Evolutionary conservation across 805 yeast species (phyloP), one percentile per base, ranked within the genome.

Genomic region (Ascoidea tarda): DNA sequence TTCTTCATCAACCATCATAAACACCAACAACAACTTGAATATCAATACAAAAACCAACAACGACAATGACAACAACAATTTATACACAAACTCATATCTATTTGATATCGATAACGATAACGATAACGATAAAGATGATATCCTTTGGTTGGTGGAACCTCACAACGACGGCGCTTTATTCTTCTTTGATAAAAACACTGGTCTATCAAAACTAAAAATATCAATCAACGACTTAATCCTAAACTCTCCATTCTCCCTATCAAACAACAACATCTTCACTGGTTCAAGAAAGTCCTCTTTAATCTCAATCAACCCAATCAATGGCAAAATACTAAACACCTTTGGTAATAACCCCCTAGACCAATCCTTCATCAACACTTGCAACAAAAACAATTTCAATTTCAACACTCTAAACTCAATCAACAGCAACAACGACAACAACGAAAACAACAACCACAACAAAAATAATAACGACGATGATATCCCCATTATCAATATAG

Each of bases 81-180:
- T 21, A 21, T 21, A 21, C 28, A 21, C 28, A 21, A 21, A 21
- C 28, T 21, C 28, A 21, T 21, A 2, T 21, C 28, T 21, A 52
- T 45, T 33, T 61, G 8, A 59, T 56, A 69, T 55, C 63, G 68
- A 28, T 32, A 8, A 12, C 5, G 46, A 48, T 21, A 48, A 51
- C 8, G 69, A 59, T 32, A 8, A 12, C 5, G 46, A 48, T 21
- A 48, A 51, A 6, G 69, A 59, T 3, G 69, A 71, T 21, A 60
- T 74, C 51, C 77, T 83, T 0, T 86, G 97, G 91, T 82, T 91
- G 51, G 91, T 93, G 1, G 99, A 93, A 59, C 98, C 98, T 0
- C 77, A 75, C 57, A 82, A 81, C 5, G 96, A 86, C 54, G 99
- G 99, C 1, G 71, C 82, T 0, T 70, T 93, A 4, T 90, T 82